Evolutionary conservation across 164 flowering plant genomes (phyloP), one percentile per base, ranked within the genome.

Genomic region (Nymphaea thermarum): DNA sequence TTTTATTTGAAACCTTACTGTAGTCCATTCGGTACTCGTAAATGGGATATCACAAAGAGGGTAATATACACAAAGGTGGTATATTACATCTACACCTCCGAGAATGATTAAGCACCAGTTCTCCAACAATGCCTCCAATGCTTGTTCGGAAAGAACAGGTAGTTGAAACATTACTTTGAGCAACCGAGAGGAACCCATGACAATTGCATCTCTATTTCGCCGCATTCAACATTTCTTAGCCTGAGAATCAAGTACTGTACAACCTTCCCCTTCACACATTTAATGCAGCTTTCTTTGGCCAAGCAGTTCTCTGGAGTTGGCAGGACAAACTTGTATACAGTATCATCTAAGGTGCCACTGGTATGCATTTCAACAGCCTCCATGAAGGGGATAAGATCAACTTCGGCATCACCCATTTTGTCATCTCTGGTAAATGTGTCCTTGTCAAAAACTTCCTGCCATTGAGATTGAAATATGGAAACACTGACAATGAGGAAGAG

Each of bases 351-450:
- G 60, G 81, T 69, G 43, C 75, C 78, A 2, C 68, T 74, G 42
- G 81, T 65, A 2, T 64, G 66, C 86, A 83, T 74, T 76, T 68
- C 81, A 16, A 81, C 71, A 4, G 82, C 89, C 65, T 83, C 88
- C 4, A 86, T 4, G 45, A 84, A 79, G 2, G 82, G 75, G 17
- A 64, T 62, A 43, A 91, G 80, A 62, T 83, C 82, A 17, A 91
- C 78, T 63, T 85, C 90, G 4, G 91, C 90, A 18, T 85, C 89
- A 14, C 97, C 96, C 94, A 90, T 90, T 71, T 76, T 80, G 79
- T 90, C 97, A 70, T 91, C 96, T 6, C 44, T 67, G 57, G 70
- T 77, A 79, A 91, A 87, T 17, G 74, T 80, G 71, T 90, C 94
- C 53, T 68, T 72, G 77, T 90, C 97, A 51, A 78, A 90, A 7